Conservation (phyloP, 345 rosid species). For the Fremontodendron californicum region DNA sequence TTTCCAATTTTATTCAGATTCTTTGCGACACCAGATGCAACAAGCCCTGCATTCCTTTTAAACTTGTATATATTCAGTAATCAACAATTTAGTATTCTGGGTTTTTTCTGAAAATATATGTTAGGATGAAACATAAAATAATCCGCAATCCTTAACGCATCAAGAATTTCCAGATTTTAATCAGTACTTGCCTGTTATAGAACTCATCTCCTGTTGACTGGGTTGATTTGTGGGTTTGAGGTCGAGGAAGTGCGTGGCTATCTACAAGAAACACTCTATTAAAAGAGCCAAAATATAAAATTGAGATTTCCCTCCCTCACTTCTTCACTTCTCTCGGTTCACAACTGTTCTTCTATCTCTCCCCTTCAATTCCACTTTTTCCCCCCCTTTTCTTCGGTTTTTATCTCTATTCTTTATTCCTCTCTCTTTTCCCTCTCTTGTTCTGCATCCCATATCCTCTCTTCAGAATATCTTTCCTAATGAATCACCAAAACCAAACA, state of each 20-base stretch:
- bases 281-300: background rate
- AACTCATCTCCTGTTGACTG: slow-evolving; percentile 46
- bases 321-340: background rate
- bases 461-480: background rate
- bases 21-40: slow-evolving; percentile 56
- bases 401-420: too few relatives aligned
- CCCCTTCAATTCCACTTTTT: background rate
- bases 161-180: background rate
- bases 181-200: slow-evolving; percentile 37
- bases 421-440: background rate
- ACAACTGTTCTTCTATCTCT: background rate
- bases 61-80: slow-evolving; percentile 41
- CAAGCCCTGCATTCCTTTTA: slow-evolving; percentile 49
- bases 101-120: background rate
- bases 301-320: background rate
- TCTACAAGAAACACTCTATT: slow-evolving; percentile 23
- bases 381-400: background rate
- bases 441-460: background rate
- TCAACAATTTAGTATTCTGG: background rate
- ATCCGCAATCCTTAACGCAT: background rate
- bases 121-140: background rate
- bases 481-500: background rate
- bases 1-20: slow-evolving; percentile 47
- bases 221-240: slow-evolving; percentile 33
- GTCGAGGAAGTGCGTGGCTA: slow-evolving; percentile 31